Conservation (phyloP, 2,329 filamentous ascomycete genomes). For the Acarospora socialis region DNA sequence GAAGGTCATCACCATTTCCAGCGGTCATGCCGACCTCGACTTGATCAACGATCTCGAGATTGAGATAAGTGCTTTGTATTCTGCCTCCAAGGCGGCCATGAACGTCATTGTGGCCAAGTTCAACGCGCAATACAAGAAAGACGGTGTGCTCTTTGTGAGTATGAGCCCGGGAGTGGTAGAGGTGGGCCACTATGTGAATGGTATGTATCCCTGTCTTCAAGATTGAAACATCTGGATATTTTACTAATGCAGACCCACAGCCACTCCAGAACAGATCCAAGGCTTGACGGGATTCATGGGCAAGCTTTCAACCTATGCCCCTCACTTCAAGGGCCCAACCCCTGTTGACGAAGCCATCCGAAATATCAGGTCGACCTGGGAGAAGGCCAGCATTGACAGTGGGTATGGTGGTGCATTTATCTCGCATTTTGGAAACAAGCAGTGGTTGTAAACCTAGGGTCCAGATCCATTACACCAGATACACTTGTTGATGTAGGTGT, state of each 20-base stretch:
- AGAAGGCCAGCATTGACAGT: conserved; percentile 30
- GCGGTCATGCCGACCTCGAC: conserved; percentile 34
- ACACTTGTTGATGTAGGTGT: no score
- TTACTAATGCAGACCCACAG: conserved; percentile 8
- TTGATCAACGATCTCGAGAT: conserved; percentile 27
- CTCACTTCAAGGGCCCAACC: conserved; percentile 25
- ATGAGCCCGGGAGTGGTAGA: conserved; percentile 40
- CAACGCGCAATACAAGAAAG: conserved; percentile 32
- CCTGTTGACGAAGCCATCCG: conserved; percentile 26
- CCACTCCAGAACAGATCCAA: conserved; percentile 16
- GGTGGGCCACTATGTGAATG: conserved; percentile 21
- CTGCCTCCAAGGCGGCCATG: conserved; percentile 37
- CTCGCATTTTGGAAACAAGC: conserved; percentile 39
- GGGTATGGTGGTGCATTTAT: conserved; percentile 38
- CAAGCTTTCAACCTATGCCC: conserved; percentile 26
- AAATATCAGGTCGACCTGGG: conserved; percentile 18
- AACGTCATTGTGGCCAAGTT: conserved; percentile 42
- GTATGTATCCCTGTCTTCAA: conserved; percentile 6
- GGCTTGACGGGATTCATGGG: conserved; percentile 15
- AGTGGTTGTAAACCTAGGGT: conserved; percentile 32
- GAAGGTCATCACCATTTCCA: conserved; percentile 40
- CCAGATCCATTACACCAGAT: not conserved
- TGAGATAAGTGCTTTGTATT: conserved; percentile 27
- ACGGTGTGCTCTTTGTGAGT: conserved; percentile 39
- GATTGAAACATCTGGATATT: conserved; percentile 1